Percentiles rank a stretch among this genome's conserved stretches.
Evolutionary conservation across 1,139 yeast species (phyloP).

Genomic region (Saccharomyces pastorianus): DNA sequence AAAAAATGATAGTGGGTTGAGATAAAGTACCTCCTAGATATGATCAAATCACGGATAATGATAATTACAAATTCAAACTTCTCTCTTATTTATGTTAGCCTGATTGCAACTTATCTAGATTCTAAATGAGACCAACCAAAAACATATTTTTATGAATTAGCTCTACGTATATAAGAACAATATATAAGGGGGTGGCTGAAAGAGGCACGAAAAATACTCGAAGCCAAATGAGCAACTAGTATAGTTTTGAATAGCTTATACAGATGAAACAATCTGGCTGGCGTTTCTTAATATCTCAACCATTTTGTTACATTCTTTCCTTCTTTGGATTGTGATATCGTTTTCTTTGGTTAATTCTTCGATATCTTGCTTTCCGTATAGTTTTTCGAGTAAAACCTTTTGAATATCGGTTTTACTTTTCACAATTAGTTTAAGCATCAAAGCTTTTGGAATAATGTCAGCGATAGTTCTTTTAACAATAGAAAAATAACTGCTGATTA

Average conservation of each 20-base stretch:
- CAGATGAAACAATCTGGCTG: conserved; percentile 83
- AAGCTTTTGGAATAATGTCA: conserved; percentile 92
- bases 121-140: too few relatives aligned
- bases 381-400: conserved; percentile 76
- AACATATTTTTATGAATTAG: not conserved
- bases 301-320: conserved; percentile 92
- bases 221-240: not conserved
- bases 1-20: too few relatives aligned
- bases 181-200: not conserved
- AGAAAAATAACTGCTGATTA: conserved; percentile 81
- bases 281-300: conserved; percentile 86
- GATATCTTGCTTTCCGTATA: conserved; percentile 70
- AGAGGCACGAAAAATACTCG: not conserved
- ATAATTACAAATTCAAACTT: too few relatives aligned
- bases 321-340: conserved; percentile 85
- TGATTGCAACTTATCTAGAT: not conserved
- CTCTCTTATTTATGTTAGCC: too few relatives aligned
- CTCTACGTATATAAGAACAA: not conserved
- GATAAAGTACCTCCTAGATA: too few relatives aligned
- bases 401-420: conserved; percentile 82
- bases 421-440: conserved; percentile 84
- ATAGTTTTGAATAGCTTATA: conserved; percentile 32
- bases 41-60: too few relatives aligned
- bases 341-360: conserved; percentile 81
- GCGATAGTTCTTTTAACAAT: conserved; percentile 92